Evolutionary conservation across 768 basidiomycete genomes (phyloP).

Genomic region (Suillus placidus): DNA sequence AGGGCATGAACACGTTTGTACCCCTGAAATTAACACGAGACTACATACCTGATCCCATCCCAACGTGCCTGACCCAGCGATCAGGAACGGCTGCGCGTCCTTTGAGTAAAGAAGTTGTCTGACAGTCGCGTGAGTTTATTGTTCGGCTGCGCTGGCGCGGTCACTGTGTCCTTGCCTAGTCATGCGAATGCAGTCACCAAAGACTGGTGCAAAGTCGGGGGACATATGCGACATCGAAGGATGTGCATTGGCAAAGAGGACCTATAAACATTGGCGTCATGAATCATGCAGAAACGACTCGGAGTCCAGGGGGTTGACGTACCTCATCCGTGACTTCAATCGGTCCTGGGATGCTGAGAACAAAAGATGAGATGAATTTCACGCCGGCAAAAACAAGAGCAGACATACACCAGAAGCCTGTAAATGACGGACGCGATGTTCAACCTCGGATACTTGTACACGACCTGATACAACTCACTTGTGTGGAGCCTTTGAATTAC

Average conservation of each 20-base stretch:
- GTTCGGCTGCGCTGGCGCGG: neutral
- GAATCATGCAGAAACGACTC: constrained; percentile 3
- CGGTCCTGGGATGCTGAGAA: constrained; percentile 59
- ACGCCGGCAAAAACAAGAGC: neutral
- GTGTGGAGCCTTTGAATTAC: constrained; percentile 43
- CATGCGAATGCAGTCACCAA: constrained; percentile 89
- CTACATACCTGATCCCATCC: constrained; percentile 89
- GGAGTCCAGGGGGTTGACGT: neutral
- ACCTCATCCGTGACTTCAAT: constrained; percentile 68
- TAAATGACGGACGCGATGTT: constrained; percentile 25
- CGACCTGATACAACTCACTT: constrained; percentile 41
- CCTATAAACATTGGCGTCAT: constrained; percentile 40
- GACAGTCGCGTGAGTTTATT: constrained; percentile 11
- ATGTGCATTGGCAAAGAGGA: constrained; percentile 92
- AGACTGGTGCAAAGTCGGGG: constrained; percentile 83
- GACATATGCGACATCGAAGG: constrained; percentile 89
- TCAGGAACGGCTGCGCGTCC: constrained; percentile 85
- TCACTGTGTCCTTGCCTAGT: constrained; percentile 51
- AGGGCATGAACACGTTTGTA: neutral
- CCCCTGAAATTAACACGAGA: neutral
- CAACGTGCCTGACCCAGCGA: constrained; percentile 92
- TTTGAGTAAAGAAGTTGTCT: constrained; percentile 81
- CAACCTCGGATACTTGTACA: constrained; percentile 19
- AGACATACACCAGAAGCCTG: constrained; percentile 53
- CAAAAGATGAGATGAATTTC: constrained; percentile 14